Conservation (phyloP, 129 eudicot genomes). For the Artemisia annua region DNA sequence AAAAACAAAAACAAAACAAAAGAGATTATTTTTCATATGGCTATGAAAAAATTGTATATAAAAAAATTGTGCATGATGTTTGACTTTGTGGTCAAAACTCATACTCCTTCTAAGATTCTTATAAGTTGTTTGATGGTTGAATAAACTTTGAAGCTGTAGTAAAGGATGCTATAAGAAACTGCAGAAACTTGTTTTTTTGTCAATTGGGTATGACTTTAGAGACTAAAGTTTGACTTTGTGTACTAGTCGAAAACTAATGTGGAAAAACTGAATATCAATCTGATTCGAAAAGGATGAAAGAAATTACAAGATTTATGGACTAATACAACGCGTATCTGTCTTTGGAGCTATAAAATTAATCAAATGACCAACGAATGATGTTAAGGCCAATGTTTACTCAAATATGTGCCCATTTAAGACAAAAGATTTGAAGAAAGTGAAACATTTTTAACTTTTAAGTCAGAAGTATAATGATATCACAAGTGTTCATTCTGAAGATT, state of each 20-base stretch:
- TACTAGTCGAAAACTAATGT: too few relatives aligned
- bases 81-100: conserved; percentile 30
- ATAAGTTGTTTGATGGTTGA: neutral
- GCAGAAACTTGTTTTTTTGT: neutral
- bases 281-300: neutral
- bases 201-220: neutral
- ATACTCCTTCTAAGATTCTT: neutral
- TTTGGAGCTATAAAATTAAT: neutral
- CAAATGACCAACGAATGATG: neutral
- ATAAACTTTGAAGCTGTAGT: neutral
- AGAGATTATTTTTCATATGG: neutral
- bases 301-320: neutral
- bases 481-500: neutral
- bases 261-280: neutral
- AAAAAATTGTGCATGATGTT: neutral
- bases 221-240: neutral
- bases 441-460: neutral
- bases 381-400: neutral
- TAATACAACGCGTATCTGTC: too few relatives aligned
- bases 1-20: neutral
- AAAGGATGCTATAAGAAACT: neutral
- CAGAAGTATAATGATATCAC: neutral
- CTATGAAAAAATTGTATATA: neutral
- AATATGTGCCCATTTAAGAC: neutral
- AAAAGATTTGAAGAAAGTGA: neutral